Evolutionary conservation across 164 flowering plant species (phyloP).

Genomic region (Platanus orientalis): DNA sequence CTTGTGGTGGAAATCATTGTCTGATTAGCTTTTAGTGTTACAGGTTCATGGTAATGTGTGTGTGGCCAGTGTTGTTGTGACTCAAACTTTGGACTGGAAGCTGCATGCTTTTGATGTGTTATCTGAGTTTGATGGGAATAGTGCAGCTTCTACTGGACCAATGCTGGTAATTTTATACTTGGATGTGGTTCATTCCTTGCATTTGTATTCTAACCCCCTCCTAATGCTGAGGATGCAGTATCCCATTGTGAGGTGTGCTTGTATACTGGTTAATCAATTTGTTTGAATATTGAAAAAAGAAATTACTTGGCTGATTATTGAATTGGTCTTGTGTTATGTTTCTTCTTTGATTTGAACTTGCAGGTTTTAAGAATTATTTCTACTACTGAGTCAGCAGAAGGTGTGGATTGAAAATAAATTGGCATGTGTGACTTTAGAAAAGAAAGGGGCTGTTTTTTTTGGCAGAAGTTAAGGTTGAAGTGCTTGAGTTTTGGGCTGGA

Average conservation of each 20-base stretch:
- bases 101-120: slow-evolving; percentile 97
- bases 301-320: not conserved
- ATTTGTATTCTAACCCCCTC: not conserved
- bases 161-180: slow-evolving; percentile 68
- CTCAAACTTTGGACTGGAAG: slow-evolving; percentile 96
- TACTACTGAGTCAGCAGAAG: too few species aligned
- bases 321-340: too few species aligned
- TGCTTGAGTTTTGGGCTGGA: too few species aligned
- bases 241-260: too few species aligned
- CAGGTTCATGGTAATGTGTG: slow-evolving; percentile 98
- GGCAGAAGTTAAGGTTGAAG: too few species aligned
- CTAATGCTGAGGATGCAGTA: too few species aligned
- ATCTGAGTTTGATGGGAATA: slow-evolving; percentile 91
- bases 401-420: too few species aligned
- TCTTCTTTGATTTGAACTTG: too few species aligned
- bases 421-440: too few species aligned
- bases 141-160: slow-evolving; percentile 63
- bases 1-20: not conserved
- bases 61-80: slow-evolving; percentile 92
- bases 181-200: not conserved
- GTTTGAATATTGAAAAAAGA: not conserved
- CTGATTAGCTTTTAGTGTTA: slow-evolving; percentile 13
- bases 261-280: too few species aligned
- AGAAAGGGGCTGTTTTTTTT: too few species aligned
- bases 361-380: too few species aligned